Evolutionary conservation across 2,329 filamentous ascomycete species (phyloP).

Genomic region (Colletotrichum viniferum): DNA sequence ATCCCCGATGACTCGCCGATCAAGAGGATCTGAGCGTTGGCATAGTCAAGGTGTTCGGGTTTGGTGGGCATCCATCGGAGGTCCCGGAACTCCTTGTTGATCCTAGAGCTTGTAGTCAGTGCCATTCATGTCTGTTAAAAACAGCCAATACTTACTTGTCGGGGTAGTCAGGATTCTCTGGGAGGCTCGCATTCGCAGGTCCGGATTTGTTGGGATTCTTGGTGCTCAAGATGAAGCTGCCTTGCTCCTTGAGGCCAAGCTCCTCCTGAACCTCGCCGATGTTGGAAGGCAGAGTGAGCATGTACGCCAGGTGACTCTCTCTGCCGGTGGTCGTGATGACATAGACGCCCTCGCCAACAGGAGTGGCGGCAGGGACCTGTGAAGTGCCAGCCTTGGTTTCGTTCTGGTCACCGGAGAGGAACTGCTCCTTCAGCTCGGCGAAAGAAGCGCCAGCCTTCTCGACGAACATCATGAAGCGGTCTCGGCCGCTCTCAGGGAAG

Average conservation of each 20-base stretch:
- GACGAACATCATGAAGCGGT: constrained; percentile 82
- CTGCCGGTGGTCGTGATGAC: constrained; percentile 75
- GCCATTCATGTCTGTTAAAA: neutral
- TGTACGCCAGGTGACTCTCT: constrained; percentile 79
- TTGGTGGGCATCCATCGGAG: constrained; percentile 77
- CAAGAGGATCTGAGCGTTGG: constrained; percentile 77
- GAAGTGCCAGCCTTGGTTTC: constrained; percentile 79
- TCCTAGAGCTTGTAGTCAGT: constrained; percentile 39
- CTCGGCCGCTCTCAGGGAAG: constrained; percentile 70
- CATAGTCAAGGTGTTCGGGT: constrained; percentile 76
- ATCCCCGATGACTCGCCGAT: constrained; percentile 71
- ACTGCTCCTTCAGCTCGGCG: constrained; percentile 72
- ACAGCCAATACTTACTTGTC: constrained; percentile 58
- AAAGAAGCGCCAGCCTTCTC: constrained; percentile 73
- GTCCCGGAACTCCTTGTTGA: constrained; percentile 73
- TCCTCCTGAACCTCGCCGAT: constrained; percentile 76
- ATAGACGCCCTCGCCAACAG: constrained; percentile 86
- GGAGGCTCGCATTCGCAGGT: constrained; percentile 67
- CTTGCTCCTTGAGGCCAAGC: constrained; percentile 72
- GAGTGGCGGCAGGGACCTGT: constrained; percentile 70
- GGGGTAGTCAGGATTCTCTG: constrained; percentile 71
- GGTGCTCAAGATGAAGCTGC: constrained; percentile 78
- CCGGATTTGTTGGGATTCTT: constrained; percentile 78
- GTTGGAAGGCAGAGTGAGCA: constrained; percentile 74
- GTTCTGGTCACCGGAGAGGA: constrained; percentile 71